Conservation (phyloP, 129 eudicot genomes). For the Chrysanthemum seticuspe region DNA sequence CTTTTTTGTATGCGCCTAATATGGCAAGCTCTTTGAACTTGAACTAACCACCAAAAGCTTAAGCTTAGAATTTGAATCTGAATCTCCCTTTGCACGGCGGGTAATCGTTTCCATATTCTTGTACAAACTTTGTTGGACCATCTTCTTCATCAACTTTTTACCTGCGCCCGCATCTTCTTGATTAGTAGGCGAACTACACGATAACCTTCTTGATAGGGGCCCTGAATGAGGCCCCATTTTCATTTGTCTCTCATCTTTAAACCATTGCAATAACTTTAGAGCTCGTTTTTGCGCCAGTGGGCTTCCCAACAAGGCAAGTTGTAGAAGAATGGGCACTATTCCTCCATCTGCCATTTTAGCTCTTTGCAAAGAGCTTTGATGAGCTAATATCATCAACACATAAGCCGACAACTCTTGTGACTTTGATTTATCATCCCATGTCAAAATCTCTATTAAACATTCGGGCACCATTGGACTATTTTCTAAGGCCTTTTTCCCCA, state of each 20-base stretch:
- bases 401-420: conserved; percentile 80
- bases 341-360: conserved; percentile 78
- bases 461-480: conserved; percentile 56
- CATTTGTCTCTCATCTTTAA: conserved; percentile 76
- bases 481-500: conserved; percentile 77
- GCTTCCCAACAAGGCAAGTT: conserved; percentile 76
- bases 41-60: conserved; percentile 83
- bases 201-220: conserved; percentile 60
- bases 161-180: conserved; percentile 51
- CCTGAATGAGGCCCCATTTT: conserved; percentile 86
- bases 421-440: conserved; percentile 71
- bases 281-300: conserved; percentile 81
- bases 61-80: conserved; percentile 44
- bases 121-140: conserved; percentile 83
- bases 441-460: conserved; percentile 65
- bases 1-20: conserved; percentile 26
- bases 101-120: conserved; percentile 92
- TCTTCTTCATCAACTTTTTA: conserved; percentile 73
- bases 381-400: conserved; percentile 82
- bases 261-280: conserved; percentile 79
- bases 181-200: conserved; percentile 46
- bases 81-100: conserved; percentile 66
- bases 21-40: conserved; percentile 96
- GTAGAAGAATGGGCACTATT: conserved; percentile 78
- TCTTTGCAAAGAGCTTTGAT: conserved; percentile 79